Evolutionary conservation across 495 filamentous ascomycete species (phyloP), one percentile per base, ranked within the genome.

Genomic region (Podospora bellae-mahoneyi): DNA sequence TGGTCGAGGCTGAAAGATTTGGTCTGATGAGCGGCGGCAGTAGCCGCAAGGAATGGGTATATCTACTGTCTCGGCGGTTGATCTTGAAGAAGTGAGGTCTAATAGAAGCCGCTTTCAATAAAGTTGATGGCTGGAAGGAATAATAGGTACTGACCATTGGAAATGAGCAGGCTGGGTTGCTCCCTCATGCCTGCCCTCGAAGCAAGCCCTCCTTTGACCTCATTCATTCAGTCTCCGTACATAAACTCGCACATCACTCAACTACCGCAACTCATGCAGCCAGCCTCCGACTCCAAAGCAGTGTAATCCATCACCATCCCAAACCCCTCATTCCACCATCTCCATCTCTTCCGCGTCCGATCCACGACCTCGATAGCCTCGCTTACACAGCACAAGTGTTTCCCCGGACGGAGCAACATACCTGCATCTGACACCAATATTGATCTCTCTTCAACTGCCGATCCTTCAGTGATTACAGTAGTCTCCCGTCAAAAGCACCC

Each of bases 151-250:
- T 32, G 30, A 48, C 15, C 15, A 16, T 13, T 6, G 13, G 39
- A 48, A 48, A 2, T 48, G 34, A 3, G 15, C 15, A 48, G 39
- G 15, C 13, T 10, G 5, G 9, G 39, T 48, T 48, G 9, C 39
- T 48, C 39, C 39, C 39, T 48, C 6, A 13, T 10, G 13, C 39
- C 39, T 48, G 7, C 39, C 39, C 39, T 2, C 9, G 13, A 30
- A 23, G 23, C 59, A 61, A 61, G 56, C 59, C 26, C 10, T 61
- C 59, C 30, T 30, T 30, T 30, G 10, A 61, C 59, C 59, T 34
- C 59, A 20, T 13, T 48, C 7, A 32, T 32, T 7, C 30, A 23
- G 1, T 10, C 39, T 48, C 39, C 13, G 1, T 3, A 1, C 5
- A 48, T 10, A 48, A 48, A 2, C 39, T 13, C 15, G 5, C 15